These are phyloP conservation scores for Plasmopara halstedii DNA, from an alignment of 352 stramenopile species.

Conservation along the genomic window DNA sequence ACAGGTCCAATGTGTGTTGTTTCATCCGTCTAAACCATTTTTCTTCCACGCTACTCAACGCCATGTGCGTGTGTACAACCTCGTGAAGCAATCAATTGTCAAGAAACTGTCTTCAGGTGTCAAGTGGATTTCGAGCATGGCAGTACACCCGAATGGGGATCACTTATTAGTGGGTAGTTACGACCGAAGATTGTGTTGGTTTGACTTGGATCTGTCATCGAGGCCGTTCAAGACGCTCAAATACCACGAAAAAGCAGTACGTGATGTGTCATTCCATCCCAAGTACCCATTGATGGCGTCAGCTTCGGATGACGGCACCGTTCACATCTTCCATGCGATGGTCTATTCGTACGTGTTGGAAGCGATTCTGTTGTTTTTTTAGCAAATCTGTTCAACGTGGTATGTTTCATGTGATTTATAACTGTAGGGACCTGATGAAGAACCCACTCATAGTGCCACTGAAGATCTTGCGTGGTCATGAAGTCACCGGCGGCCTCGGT, in stretches of 20 bases:
- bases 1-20: slow-evolving; percentile 93
- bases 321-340: slow-evolving; percentile 99
- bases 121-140: slow-evolving; percentile 99
- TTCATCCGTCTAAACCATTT: slow-evolving; percentile 98
- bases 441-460: slow-evolving; percentile 99
- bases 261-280: slow-evolving; percentile 90
- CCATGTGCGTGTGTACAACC: slow-evolving; percentile 98
- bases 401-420: slow-evolving; percentile 2
- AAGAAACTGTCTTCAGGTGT: slow-evolving; percentile 97
- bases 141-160: slow-evolving; percentile 97
- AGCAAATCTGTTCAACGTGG: neutral
- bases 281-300: slow-evolving; percentile 99
- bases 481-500: slow-evolving; percentile 90
- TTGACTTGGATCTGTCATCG: slow-evolving; percentile 97
- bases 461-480: slow-evolving; percentile 96
- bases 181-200: slow-evolving; percentile 97
- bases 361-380: neutral
- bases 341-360: slow-evolving; percentile 92
- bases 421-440: slow-evolving; percentile 93
- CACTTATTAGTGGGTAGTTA: slow-evolving; percentile 98
- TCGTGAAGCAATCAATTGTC: slow-evolving; percentile 96
- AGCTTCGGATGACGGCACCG: slow-evolving; percentile 95
- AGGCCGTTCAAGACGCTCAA: slow-evolving; percentile 99
- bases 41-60: slow-evolving; percentile 99
- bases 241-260: slow-evolving; percentile 97